phyloP scores from a whole-genome alignment of 2,329 filamentous ascomycete species.

The Cytospora schulzeri region DNA sequence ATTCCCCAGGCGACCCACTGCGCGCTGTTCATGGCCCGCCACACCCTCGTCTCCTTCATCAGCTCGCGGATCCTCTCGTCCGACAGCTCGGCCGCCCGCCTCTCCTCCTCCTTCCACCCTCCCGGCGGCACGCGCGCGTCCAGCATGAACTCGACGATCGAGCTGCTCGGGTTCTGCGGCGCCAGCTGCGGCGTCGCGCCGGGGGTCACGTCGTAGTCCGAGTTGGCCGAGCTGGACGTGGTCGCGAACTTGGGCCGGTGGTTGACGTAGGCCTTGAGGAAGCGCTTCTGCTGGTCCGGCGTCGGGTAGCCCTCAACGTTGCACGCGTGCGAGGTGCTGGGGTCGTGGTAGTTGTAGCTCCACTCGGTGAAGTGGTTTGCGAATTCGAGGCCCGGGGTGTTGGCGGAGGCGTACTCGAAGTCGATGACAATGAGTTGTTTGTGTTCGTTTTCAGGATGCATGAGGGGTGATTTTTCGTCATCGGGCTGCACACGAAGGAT shows the following conservation, averaged over 20 bases:
- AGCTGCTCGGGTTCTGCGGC: conserved; percentile 41
- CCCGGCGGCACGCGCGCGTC: conserved; percentile 67
- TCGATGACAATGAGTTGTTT: conserved; percentile 97
- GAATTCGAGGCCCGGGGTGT: conserved; percentile 84
- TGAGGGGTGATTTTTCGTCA: conserved; percentile 78
- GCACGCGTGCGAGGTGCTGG: conserved; percentile 65
- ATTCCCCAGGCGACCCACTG: conserved; percentile 97
- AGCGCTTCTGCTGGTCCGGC: conserved; percentile 77
- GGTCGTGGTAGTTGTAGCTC: conserved; percentile 95
- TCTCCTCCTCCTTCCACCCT: conserved; percentile 63
- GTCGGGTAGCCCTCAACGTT: conserved; percentile 73
- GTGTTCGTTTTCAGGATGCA: conserved; percentile 89
- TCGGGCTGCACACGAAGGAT: conserved; percentile 74
- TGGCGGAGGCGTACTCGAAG: conserved; percentile 95
- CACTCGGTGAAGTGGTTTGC: conserved; percentile 98
- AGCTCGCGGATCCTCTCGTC: conserved; percentile 72
- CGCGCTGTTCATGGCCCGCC: conserved; percentile 85
- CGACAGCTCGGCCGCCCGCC: conserved; percentile 60
- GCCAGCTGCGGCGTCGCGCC: conserved; percentile 43
- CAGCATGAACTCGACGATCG: conserved; percentile 75
- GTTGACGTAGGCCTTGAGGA: conserved; percentile 82
- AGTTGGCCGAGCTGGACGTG: conserved; percentile 37
- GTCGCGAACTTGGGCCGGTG: conserved; percentile 72
- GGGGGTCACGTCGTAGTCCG: conserved; percentile 53
- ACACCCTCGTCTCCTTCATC: conserved; percentile 77